phyloP scores from a whole-genome alignment of 2,329 filamentous ascomycete genomes.

The Epichloe typhina region DNA sequence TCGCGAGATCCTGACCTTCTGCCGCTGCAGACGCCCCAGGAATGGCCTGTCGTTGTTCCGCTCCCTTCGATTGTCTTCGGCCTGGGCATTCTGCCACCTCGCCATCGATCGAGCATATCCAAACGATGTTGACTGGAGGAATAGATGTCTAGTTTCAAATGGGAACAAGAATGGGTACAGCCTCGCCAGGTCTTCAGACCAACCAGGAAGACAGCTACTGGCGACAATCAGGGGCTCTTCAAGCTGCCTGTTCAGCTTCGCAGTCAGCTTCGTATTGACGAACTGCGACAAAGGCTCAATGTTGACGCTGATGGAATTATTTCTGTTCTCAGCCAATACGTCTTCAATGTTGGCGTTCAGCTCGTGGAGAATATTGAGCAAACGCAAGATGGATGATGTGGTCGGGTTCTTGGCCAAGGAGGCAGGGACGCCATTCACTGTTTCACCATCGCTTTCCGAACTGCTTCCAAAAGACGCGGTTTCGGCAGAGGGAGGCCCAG shows the following conservation, averaged over 20 bases:
- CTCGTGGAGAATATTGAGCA: conserved; percentile 83
- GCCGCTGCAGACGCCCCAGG: conserved; percentile 79
- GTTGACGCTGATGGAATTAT: conserved; percentile 55
- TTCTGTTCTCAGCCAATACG: conserved; percentile 61
- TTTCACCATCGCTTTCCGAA: conserved; percentile 36
- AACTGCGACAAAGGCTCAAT: conserved; percentile 83
- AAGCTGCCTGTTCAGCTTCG: conserved; percentile 90
- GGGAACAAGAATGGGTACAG: conserved; percentile 95
- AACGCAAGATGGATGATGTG: conserved; percentile 72
- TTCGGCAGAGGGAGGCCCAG: conserved; percentile 69
- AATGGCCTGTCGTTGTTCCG: conserved; percentile 84
- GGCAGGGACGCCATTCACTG: conserved; percentile 52
- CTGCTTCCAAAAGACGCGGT: conserved; percentile 43
- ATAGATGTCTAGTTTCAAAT: conserved; percentile 92
- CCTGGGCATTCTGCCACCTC: conserved; percentile 88
- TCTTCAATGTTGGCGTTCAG: conserved; percentile 91
- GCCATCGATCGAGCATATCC: conserved; percentile 96
- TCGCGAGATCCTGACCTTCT: conserved; percentile 95
- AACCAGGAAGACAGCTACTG: conserved; percentile 87
- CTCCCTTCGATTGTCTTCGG: conserved; percentile 63
- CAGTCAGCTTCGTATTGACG: conserved; percentile 95
- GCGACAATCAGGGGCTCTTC: conserved; percentile 95
- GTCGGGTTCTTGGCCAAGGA: conserved; percentile 74
- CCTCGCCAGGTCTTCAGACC: conserved; percentile 89
- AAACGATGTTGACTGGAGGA: conserved; percentile 95